Evolutionary conservation across 2,329 filamentous ascomycete genomes (phyloP), one percentile per base, ranked within the genome.

Genomic region (Fusarium irregulare): DNA sequence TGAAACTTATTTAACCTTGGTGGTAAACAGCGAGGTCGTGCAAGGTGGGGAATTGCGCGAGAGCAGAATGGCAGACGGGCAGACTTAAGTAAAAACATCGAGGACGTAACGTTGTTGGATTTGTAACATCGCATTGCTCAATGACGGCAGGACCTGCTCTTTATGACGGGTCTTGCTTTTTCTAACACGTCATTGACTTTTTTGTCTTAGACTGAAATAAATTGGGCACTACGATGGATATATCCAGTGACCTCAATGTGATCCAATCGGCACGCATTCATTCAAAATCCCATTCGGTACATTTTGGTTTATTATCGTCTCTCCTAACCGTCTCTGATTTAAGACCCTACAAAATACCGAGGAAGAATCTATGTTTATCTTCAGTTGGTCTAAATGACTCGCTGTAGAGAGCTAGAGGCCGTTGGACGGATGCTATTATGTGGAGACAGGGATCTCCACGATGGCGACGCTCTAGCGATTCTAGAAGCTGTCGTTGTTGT

Each of bases 141-240:
- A 56, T 56, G 54, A 56, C 44, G 30, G 30, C n/a, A 11, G 7
- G 11, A 28, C 13, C 42, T 27, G 10, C 4, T 6, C 12, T 27
- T 47, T 27, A 37, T 28, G 23, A 49, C 23, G 23, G 30, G 54
- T 21, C 14, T 5, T 1, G 2, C 23, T 40, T 7, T 4, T 3
- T 28, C 11, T 3, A 28, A 28, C 10, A 56, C 54, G 54, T 56
- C 54, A 56, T 56, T 23, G 44, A 56, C 16, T 49, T 49, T 48
- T 27, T 7, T 41, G 13, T 27, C 37, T 37, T 37, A 37, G 34
- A 7, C 3, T 7, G 34, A 4, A 4, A 4, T 37, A n/a, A n/a
- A n/a, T 12, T 6, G 5, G 10, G 27, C 12, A 4, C 20, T 5
- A 5, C 2, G 13, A 27, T 9, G 4, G 18, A 18, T 6, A 5